phyloP scores from a whole-genome alignment of 192 early-diverging fungal genomes.

The Backusella parvicylindrica region DNA sequence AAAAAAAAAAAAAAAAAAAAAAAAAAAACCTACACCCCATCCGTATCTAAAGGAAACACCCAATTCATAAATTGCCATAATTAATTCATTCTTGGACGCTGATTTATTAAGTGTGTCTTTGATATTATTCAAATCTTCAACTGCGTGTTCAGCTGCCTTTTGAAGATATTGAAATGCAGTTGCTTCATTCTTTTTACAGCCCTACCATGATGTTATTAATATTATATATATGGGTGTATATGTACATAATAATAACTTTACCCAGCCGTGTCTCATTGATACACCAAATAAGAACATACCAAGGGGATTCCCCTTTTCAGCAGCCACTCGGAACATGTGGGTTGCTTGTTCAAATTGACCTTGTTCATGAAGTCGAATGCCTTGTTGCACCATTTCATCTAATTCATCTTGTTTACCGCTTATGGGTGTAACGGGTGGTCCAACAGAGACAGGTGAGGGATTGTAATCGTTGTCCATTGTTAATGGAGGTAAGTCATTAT shows the following conservation, averaged over 20 bases:
- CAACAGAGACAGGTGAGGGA: conserved; percentile 1
- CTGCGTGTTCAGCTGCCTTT: conserved; percentile 67
- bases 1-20: no score
- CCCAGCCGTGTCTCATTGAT: conserved; percentile 77
- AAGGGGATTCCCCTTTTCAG: conserved; percentile 59
- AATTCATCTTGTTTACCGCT: background rate
- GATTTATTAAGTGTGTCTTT: conserved; percentile 44
- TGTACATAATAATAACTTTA: conserved; percentile 30
- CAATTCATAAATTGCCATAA: conserved; percentile 78
- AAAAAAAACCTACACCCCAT: conserved; percentile 73
- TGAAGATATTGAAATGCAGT: conserved; percentile 68
- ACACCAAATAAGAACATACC: conserved; percentile 77
- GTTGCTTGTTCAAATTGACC: conserved; percentile 71
- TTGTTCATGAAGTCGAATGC: conserved; percentile 67
- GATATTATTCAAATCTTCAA: conserved; percentile 53
- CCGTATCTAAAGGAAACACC: conserved; percentile 76
- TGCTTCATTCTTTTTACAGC: conserved; percentile 66
- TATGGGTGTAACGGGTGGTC: background rate
- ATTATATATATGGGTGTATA: background rate
- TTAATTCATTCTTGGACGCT: conserved; percentile 64
- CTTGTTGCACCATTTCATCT: conserved; percentile 61
- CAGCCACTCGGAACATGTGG: conserved; percentile 65
- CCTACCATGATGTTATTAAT: conserved; percentile 46
- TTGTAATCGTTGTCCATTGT: background rate
- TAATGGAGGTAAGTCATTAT: background rate